phyloP scores from a whole-genome alignment of 305 asterid genomes.

The Fraxinus baroniana region DNA sequence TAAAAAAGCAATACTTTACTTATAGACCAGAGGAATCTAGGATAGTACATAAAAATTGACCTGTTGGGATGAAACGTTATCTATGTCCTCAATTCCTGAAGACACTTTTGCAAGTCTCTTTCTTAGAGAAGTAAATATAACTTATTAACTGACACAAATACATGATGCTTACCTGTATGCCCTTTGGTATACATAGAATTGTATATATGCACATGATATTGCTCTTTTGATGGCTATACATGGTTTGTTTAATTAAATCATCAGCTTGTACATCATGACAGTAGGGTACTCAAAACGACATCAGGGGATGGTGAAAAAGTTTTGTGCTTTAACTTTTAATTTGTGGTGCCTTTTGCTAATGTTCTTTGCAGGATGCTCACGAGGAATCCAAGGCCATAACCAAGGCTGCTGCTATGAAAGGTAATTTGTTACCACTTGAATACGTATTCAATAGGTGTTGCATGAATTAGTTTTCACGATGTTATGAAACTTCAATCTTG shows the following conservation, averaged over 20 bases:
- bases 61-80: neutral
- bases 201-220: neutral
- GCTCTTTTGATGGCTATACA: neutral
- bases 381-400: constrained; percentile 50
- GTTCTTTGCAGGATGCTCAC: constrained; percentile 47
- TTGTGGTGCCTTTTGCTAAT: constrained; percentile 5
- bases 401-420: constrained; percentile 55
- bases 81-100: neutral
- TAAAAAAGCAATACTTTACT: neutral
- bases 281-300: neutral
- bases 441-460: constrained; percentile 1
- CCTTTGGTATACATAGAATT: neutral
- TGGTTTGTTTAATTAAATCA: constrained; percentile 3
- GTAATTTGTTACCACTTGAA: constrained; percentile 26
- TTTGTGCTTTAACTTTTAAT: neutral
- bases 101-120: neutral
- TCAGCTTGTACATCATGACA: neutral
- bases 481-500: neutral
- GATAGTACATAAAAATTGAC: neutral
- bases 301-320: neutral
- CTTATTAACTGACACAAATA: neutral
- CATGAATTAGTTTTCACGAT: neutral
- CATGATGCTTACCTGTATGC: neutral
- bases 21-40: neutral
- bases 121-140: neutral